Evolutionary conservation across 331 rosid genomes (phyloP).

Genomic region (Malus hybrid): DNA sequence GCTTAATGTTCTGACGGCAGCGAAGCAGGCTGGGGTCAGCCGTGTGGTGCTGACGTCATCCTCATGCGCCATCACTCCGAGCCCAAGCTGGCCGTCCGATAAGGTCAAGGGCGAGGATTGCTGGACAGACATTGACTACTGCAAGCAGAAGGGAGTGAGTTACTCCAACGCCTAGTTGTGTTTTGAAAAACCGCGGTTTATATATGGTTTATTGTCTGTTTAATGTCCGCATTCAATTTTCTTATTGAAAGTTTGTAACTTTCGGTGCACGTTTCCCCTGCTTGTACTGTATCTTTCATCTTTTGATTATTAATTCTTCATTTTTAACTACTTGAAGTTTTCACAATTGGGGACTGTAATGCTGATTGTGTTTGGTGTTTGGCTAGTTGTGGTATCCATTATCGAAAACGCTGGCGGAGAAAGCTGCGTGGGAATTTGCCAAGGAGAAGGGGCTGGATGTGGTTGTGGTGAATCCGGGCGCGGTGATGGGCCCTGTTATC

Average conservation of each 20-base stretch:
- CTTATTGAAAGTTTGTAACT: no score
- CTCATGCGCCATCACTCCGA: constrained; percentile 48
- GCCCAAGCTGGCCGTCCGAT: constrained; percentile 61
- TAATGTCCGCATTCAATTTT: no score
- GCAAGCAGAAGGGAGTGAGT: constrained; percentile 56
- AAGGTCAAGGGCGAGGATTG: constrained; percentile 54
- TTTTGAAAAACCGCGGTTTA: no score
- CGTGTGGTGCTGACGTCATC: constrained; percentile 92
- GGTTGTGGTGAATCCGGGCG: constrained; percentile 87
- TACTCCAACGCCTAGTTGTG: no score
- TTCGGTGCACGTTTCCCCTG: no score
- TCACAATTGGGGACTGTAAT: background rate
- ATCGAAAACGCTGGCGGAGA: constrained; percentile 83
- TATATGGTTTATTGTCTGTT: no score
- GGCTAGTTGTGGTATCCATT: constrained; percentile 81
- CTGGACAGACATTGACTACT: constrained; percentile 74
- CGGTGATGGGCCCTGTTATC: constrained; percentile 75
- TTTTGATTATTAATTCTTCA: background rate
- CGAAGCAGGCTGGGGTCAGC: constrained; percentile 68
- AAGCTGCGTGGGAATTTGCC: constrained; percentile 83
- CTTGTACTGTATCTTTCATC: background rate
- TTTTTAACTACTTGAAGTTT: background rate
- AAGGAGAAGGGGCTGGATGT: constrained; percentile 74
- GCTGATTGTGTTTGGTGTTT: background rate
- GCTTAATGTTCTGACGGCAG: constrained; percentile 60